Evolutionary conservation across 352 stramenopile species (phyloP).

Genomic region (Phytophthora lateralis): DNA sequence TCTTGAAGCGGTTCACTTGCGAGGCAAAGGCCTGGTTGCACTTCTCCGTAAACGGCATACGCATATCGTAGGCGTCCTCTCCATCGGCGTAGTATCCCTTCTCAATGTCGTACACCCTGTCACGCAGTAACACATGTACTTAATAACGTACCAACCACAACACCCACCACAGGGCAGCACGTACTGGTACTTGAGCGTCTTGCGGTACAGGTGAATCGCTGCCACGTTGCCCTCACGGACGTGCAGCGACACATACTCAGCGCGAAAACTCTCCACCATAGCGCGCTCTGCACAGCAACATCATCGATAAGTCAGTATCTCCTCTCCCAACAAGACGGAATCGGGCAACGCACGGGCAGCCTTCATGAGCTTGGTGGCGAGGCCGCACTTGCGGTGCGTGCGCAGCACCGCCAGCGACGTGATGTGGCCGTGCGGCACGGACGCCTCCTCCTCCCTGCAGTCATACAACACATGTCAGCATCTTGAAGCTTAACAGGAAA

Average conservation of each 20-base stretch:
- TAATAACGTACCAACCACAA: background rate
- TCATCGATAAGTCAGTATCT: background rate
- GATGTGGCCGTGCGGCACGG: slow-evolving; percentile 97
- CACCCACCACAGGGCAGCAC: slow-evolving; percentile 11
- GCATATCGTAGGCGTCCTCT: slow-evolving; percentile 99
- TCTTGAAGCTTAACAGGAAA: background rate
- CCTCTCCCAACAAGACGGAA: background rate
- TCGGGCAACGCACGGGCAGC: slow-evolving; percentile 70
- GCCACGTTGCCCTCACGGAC: slow-evolving; percentile 98
- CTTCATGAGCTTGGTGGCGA: slow-evolving; percentile 99
- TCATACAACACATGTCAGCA: background rate
- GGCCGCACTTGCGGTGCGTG: slow-evolving; percentile 96
- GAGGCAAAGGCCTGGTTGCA: slow-evolving; percentile 86
- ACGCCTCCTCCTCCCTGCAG: slow-evolving; percentile 79
- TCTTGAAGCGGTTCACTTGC: slow-evolving; percentile 84
- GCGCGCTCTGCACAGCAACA: slow-evolving; percentile 75
- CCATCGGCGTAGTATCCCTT: slow-evolving; percentile 99
- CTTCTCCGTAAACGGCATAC: slow-evolving; percentile 94
- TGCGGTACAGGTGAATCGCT: slow-evolving; percentile 98
- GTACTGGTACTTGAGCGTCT: slow-evolving; percentile 97
- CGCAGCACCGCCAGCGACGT: slow-evolving; percentile 98
- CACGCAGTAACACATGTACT: slow-evolving; percentile 6
- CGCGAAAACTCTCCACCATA: slow-evolving; percentile 98
- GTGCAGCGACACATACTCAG: slow-evolving; percentile 99
- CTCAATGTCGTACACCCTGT: slow-evolving; percentile 97